A percentile compares a stretch with the other conserved stretches of the same genome.
Evolutionary conservation across 177 flowering plant species (phyloP).

Genomic region (Vitis hybrid): DNA sequence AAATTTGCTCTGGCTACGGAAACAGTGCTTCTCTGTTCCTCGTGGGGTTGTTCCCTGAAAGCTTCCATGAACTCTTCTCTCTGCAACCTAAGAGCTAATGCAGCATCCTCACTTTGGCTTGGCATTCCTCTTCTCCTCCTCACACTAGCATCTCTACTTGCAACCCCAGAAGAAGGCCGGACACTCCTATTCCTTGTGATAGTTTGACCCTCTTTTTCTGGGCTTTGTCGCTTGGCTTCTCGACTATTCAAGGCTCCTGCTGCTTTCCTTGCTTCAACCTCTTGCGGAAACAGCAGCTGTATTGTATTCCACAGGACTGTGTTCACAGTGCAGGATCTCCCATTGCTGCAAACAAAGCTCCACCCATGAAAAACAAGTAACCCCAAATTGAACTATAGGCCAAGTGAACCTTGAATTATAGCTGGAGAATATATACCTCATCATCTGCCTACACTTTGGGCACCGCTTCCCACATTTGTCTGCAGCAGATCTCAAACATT

Average conservation of each 20-base stretch:
- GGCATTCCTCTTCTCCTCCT: conserved; percentile 32
- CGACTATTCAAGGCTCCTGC: conserved; percentile 22
- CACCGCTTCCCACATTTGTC: conserved; percentile 72
- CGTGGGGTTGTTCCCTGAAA: conserved; percentile 20
- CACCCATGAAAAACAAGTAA: neutral
- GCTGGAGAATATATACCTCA: conserved; percentile 31
- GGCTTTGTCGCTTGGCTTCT: conserved; percentile 22
- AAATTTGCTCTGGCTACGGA: conserved; percentile 51
- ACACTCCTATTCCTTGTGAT: conserved; percentile 6
- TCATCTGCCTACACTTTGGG: conserved; percentile 68
- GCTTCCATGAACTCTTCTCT: conserved; percentile 78
- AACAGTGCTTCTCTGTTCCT: conserved; percentile 19
- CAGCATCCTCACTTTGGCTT: conserved; percentile 75
- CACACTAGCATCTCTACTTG: conserved; percentile 8
- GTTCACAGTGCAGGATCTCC: conserved; percentile 82
- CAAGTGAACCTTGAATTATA: too few relatives aligned
- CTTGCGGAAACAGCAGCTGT: conserved; percentile 86
- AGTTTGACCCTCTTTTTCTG: conserved; percentile 9
- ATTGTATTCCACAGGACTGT: conserved; percentile 99
- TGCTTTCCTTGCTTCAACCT: conserved; percentile 69
- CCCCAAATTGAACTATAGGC: neutral
- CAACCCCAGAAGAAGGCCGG: neutral
- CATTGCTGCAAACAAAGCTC: conserved; percentile 53
- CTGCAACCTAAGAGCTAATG: conserved; percentile 80
- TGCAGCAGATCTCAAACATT: conserved; percentile 64